Conservation (phyloP, 805 yeast genomes). For the Wickerhamiella dianesei region DNA sequence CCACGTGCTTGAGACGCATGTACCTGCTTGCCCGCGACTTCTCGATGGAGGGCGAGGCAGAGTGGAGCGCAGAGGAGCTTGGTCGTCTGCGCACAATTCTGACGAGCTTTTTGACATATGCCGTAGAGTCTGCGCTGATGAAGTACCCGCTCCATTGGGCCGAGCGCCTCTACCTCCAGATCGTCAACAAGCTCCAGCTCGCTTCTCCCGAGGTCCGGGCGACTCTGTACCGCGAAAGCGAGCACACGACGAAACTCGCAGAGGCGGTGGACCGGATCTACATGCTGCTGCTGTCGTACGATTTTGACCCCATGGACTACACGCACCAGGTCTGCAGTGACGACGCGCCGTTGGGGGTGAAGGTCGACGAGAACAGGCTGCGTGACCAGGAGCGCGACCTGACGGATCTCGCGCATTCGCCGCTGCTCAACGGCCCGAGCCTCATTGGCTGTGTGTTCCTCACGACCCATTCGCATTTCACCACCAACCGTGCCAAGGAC, state of each 20-base stretch:
- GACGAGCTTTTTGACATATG: constrained; percentile 45
- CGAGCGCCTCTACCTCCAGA: constrained; percentile 23
- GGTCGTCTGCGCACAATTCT: constrained; percentile 49
- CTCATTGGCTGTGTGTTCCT: constrained; percentile 24
- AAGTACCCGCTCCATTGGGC: constrained; percentile 22
- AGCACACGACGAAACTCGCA: constrained; percentile 19
- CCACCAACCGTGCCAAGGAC: constrained; percentile 11
- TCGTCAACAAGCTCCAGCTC: constrained; percentile 21
- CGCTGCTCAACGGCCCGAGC: constrained; percentile 19
- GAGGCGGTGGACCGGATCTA: constrained; percentile 31
- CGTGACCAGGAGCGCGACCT: not conserved
- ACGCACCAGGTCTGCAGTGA: constrained; percentile 7
- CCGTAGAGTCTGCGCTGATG: constrained; percentile 31
- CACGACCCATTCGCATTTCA: constrained; percentile 24
- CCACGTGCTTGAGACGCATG: constrained; percentile 45
- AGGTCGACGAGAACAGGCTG: not conserved
- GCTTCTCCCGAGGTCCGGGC: constrained; percentile 18
- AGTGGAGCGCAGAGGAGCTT: constrained; percentile 28
- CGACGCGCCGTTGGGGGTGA: not conserved
- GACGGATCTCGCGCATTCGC: constrained; percentile 18
- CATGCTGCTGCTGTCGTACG: constrained; percentile 49
- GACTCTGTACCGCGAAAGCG: constrained; percentile 22
- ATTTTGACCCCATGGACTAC: constrained; percentile 36
- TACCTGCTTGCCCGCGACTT: constrained; percentile 45
- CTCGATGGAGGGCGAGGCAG: constrained; percentile 24